Evolutionary conservation across 2,329 filamentous ascomycete genomes (phyloP), one percentile per base, ranked within the genome.

Genomic region (Helminthosporium solani): DNA sequence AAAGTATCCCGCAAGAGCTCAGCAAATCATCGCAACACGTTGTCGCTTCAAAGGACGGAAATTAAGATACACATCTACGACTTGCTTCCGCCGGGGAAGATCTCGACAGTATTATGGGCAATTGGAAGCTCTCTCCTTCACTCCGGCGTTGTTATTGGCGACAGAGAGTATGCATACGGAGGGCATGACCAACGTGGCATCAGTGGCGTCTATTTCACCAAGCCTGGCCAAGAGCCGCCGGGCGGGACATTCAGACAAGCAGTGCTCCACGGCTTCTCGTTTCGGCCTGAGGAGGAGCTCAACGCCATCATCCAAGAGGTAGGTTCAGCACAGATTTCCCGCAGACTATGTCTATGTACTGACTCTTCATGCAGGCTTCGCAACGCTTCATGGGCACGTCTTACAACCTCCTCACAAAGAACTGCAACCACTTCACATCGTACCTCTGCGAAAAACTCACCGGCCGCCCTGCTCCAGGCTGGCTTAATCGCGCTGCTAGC

Each of bases 371-470:
- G 85, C 85, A 73, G 66, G 85, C 85, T 11, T 88, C 85, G 1
- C 79, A 86, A 33, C 78, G 85, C 56, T 95, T 94, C 60, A 78
- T 84, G 46, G 89, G 89, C 19, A 84, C 84, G 0, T 80, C 80
- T 12, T 94, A 95, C 70, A 92, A 94, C 61, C 79, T 95, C 12
- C 77, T 95, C 35, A 90, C 85, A 16, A 84, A 84, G 58, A 95
- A 95, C 70, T 95, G 89, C 78, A 95, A 95, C 67, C 89, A 95
- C 67, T 95, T 95, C 67, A 92, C 88, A 2, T 83, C 83, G 16
- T 83, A 86, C 59, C 78, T 95, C 15, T 90, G 87, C 70, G 77
- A 85, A 65, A 81, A 81, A 55, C 77, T 95, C 44, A 92, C 87
- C 2, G 82, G 84, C 5, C 79, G 81, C 36, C 74, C 83, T 1